These are phyloP conservation scores for Inga leiocalycina DNA, from an alignment of 306 rosid genomes.

Conservation along the genomic window DNA sequence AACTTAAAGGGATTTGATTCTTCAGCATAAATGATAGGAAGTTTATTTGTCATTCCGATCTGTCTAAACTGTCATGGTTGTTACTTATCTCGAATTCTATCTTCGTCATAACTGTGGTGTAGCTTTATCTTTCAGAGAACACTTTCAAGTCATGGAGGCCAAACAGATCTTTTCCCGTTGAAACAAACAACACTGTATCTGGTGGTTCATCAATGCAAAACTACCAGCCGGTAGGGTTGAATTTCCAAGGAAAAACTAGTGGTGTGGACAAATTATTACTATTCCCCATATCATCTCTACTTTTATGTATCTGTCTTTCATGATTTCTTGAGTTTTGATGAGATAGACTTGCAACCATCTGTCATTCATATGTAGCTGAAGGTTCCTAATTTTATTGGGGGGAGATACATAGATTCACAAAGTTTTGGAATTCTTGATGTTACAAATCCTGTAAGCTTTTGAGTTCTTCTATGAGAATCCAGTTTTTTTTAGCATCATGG, in stretches of 20 bases:
- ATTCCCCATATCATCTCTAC: background rate
- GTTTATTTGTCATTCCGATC: background rate
- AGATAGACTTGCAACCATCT: slow-evolving; percentile 33
- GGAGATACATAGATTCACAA: slow-evolving; percentile 57
- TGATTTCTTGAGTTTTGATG: slow-evolving; percentile 5
- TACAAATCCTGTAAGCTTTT: slow-evolving; percentile 65
- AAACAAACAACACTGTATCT: slow-evolving; percentile 36
- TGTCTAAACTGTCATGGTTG: background rate
- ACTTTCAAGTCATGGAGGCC: slow-evolving; percentile 69
- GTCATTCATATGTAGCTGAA: slow-evolving; percentile 54
- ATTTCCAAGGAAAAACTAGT: slow-evolving; percentile 23
- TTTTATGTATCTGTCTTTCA: background rate
- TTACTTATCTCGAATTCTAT: background rate
- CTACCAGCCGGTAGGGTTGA: slow-evolving; percentile 56
- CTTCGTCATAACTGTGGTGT: slow-evolving; percentile 16
- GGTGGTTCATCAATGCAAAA: slow-evolving; percentile 43
- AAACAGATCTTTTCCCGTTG: slow-evolving; percentile 41
- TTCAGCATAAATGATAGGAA: background rate
- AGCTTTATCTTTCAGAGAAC: slow-evolving; percentile 52
- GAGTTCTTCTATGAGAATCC: slow-evolving; percentile 16
- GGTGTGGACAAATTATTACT: slow-evolving; percentile 11
- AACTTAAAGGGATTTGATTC: background rate
- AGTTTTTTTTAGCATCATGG: slow-evolving; percentile 15
- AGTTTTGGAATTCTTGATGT: slow-evolving; percentile 54
- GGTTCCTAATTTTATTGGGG: slow-evolving; percentile 79